Evolutionary conservation across 257 asterid species (phyloP).

Genomic region (Petunia axillaris): DNA sequence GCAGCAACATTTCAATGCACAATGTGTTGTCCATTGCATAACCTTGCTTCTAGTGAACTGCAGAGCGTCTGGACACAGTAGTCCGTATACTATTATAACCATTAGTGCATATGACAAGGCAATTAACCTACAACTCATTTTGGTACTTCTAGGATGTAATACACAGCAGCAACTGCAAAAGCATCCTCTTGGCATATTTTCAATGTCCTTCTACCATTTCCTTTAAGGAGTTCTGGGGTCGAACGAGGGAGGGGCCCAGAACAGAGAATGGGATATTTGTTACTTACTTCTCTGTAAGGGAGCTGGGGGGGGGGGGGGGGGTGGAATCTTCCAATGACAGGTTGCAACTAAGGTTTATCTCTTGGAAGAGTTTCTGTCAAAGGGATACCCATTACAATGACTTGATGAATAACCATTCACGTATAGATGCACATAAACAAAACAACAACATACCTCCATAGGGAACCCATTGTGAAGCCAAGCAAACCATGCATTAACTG

Average conservation of each 20-base stretch:
- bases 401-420: background rate
- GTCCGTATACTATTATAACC: background rate
- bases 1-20: background rate
- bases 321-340: background rate
- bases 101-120: background rate
- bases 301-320: background rate
- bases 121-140: background rate
- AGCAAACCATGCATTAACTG: slow-evolving; percentile 93
- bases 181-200: background rate
- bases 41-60: background rate
- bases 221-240: background rate
- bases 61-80: background rate
- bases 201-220: background rate
- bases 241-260: background rate
- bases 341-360: background rate
- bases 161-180: background rate
- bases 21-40: slow-evolving; percentile 5
- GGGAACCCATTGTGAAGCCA: slow-evolving; percentile 84
- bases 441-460: slow-evolving; percentile 76
- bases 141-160: background rate
- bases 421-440: background rate
- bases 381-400: background rate
- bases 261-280: background rate
- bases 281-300: background rate
- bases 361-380: background rate